Evolutionary conservation across 768 basidiomycete species (phyloP), one percentile per base, ranked within the genome.

Genomic region (Amanita inopinata): DNA sequence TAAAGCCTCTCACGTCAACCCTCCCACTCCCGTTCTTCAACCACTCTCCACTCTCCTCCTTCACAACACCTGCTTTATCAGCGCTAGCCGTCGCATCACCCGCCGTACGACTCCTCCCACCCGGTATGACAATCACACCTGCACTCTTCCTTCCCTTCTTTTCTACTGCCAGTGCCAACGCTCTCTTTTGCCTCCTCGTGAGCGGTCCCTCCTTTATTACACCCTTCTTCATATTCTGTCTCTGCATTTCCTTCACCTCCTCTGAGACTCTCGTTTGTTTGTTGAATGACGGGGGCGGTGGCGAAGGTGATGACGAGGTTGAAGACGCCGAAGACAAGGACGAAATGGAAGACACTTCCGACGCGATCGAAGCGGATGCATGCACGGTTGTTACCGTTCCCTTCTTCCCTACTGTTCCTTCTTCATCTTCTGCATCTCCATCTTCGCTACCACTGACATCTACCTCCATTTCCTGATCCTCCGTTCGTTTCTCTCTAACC

Each of bases 1-100:
- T 64, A 59, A 86, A 86, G 40, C 83, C 83, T 40, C 83, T 67
- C 40, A 86, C 82, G 57, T 86, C 83, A 46, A 86, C 58, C 53
- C 83, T 59, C 14, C 76, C 77, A 7, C 64, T 65, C 46, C 74
- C 73, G 55, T 73, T 76, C 52, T 55, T 64, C 45, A 55, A 56
- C 78, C 76, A 76, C 55, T 72, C 43, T 28, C 23, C 46, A 45
- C 40, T 51, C 45, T 11, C 74, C 10, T 55, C 63, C 17, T 56
- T 66, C 10, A 60, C 54, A 17, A 50, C 62, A 4, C 57, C 64
- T 15, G 55, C 51, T 31, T 51, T 52, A 2, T 53, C 53, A 35
- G 61, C 66, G 12, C 64, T 61, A 22, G 60, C 67, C 0, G 36
- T 51, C 20, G 52, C 60, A 20, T 43, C 48, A 30, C 57, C 51